These are phyloP conservation scores for Leishmania mexicana DNA, from an alignment of 208 protist genomes.

Conservation along the genomic window DNA sequence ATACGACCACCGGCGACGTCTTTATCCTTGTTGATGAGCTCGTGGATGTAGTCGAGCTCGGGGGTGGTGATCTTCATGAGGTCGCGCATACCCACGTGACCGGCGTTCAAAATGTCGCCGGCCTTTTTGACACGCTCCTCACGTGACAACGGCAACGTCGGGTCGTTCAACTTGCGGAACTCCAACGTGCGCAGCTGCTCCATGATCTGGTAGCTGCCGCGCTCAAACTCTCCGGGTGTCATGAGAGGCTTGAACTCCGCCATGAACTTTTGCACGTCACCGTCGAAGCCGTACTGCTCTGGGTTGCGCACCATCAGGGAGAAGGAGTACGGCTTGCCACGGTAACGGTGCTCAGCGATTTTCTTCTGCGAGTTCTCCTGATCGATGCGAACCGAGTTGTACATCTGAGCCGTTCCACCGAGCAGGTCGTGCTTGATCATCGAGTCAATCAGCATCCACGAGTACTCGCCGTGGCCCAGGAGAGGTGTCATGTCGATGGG, in stretches of 20 bases:
- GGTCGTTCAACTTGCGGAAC: conserved; percentile 61
- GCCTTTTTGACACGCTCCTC: conserved; percentile 48
- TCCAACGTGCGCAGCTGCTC: conserved; percentile 70
- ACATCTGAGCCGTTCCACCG: conserved; percentile 50
- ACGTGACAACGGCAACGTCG: conserved; percentile 30
- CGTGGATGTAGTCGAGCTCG: conserved; percentile 84
- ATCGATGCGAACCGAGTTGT: conserved; percentile 72
- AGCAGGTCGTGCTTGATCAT: conserved; percentile 76
- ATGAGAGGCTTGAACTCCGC: conserved; percentile 49
- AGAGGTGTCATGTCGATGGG: conserved; percentile 51
- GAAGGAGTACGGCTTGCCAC: conserved; percentile 64
- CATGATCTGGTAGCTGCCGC: conserved; percentile 68
- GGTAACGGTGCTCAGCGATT: conserved; percentile 49
- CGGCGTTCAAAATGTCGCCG: conserved; percentile 65
- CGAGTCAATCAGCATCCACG: conserved; percentile 73
- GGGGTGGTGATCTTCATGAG: conserved; percentile 76
- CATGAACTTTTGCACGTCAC: conserved; percentile 57
- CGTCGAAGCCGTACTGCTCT: conserved; percentile 46
- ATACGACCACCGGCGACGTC: conserved; percentile 82
- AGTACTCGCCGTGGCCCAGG: conserved; percentile 53
- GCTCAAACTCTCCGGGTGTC: conserved; percentile 56
- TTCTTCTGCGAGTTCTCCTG: conserved; percentile 71
- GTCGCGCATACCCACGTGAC: conserved; percentile 72
- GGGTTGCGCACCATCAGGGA: conserved; percentile 67
- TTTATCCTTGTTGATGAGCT: conserved; percentile 55